Conservation (phyloP, 495 filamentous ascomycete species). For the Peziza echinospora region DNA sequence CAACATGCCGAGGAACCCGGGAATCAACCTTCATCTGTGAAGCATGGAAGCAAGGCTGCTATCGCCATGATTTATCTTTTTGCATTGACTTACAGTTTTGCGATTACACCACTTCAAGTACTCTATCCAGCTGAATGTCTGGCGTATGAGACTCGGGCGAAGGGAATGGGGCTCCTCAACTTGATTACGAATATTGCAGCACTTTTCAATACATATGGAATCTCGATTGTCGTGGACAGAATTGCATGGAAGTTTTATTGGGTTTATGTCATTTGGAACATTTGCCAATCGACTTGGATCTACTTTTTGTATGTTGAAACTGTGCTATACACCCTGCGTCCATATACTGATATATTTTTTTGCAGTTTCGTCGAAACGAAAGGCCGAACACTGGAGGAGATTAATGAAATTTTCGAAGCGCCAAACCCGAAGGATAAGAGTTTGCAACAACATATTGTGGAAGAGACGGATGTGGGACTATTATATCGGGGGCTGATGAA, state of each 20-base stretch:
- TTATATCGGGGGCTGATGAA: neutral
- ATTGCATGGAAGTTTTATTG: conserved; percentile 37
- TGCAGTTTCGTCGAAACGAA: conserved; percentile 30
- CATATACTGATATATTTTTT: no score
- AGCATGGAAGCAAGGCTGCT: conserved; percentile 27
- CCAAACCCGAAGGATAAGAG: conserved; percentile 11
- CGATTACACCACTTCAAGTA: conserved; percentile 37
- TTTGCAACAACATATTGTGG: conserved; percentile 11
- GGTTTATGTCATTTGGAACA: conserved; percentile 33
- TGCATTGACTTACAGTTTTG: conserved; percentile 36
- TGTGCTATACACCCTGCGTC: no score
- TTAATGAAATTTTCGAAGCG: conserved; percentile 16
- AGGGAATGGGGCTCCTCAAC: conserved; percentile 33
- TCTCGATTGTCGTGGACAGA: conserved; percentile 13
- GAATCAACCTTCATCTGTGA: conserved; percentile 19
- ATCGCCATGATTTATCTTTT: conserved; percentile 45
- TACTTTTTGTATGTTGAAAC: no score
- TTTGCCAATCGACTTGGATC: no score
- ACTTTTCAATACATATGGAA: conserved; percentile 27
- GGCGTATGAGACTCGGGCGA: conserved; percentile 34
- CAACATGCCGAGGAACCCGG: conserved; percentile 6
- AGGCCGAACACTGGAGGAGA: conserved; percentile 20
- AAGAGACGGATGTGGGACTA: neutral
- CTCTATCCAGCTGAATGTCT: conserved; percentile 31
- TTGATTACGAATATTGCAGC: conserved; percentile 25